These are phyloP conservation scores for Paramecium tetraurelia DNA, from an alignment of 73 alveolate species.

Conservation along the genomic window DNA sequence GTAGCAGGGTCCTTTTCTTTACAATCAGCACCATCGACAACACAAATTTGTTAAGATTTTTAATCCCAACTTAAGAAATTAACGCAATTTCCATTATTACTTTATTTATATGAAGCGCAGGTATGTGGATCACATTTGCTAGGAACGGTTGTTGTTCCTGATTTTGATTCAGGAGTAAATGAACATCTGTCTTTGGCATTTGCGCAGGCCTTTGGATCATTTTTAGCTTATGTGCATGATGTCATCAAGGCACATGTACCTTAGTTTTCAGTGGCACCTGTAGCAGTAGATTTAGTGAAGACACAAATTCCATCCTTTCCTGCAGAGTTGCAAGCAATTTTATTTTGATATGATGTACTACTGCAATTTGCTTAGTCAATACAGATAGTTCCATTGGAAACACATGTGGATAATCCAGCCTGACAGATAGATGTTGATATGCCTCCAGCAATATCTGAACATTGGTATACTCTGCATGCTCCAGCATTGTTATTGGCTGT, in stretches of 20 bases:
- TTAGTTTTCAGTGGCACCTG: background rate
- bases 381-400: background rate
- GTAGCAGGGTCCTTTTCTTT: background rate
- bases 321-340: background rate
- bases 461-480: background rate
- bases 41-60: background rate
- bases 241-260: background rate
- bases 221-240: background rate
- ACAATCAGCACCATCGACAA: background rate
- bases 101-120: background rate
- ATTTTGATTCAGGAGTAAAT: background rate
- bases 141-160: background rate
- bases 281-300: background rate
- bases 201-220: background rate
- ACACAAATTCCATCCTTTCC: constrained; percentile 39
- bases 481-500: background rate
- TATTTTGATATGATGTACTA: background rate
- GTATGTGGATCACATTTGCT: background rate
- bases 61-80: background rate
- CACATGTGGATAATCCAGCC: background rate
- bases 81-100: background rate
- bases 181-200: background rate
- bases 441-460: background rate
- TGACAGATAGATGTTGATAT: background rate
- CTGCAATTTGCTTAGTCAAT: background rate